These are phyloP conservation scores for Vinca major DNA, from an alignment of 305 asterid species.

Conservation along the genomic window DNA sequence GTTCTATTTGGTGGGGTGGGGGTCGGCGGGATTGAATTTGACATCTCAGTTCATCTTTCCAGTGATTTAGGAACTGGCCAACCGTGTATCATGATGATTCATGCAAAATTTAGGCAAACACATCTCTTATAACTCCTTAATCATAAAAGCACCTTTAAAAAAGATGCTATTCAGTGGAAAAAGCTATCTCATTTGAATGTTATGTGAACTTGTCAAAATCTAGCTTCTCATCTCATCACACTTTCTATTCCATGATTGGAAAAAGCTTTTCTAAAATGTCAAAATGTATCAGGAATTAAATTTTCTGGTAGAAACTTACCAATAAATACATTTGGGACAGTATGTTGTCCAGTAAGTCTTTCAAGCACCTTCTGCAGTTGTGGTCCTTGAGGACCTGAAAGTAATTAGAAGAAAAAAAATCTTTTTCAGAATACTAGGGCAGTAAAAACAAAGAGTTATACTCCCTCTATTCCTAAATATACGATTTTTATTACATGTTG, in stretches of 20 bases:
- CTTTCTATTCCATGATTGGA: not conserved
- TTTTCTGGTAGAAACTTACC: conserved; percentile 33
- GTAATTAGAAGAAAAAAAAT: not conserved
- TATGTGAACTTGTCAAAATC: not conserved
- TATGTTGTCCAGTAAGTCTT: conserved; percentile 70
- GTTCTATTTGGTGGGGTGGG: too few relatives aligned
- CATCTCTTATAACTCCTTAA: not conserved
- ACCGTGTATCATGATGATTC: not conserved
- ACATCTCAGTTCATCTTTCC: not conserved
- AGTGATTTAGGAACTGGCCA: not conserved
- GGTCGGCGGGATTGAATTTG: not conserved
- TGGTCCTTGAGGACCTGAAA: conserved; percentile 45
- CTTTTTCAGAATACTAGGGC: not conserved
- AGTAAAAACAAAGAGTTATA: not conserved
- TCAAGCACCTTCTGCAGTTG: conserved; percentile 71
- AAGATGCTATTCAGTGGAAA: not conserved
- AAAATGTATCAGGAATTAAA: not conserved
- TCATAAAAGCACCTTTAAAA: not conserved
- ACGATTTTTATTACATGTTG: too few relatives aligned
- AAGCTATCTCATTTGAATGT: not conserved
- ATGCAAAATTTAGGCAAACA: not conserved
- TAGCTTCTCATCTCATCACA: not conserved
- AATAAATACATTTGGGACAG: conserved; percentile 85
- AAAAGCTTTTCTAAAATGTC: not conserved
- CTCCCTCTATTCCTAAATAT: too few relatives aligned